phyloP scores from a whole-genome alignment of 2,329 filamentous ascomycete species.

The Colletotrichum magnum region DNA sequence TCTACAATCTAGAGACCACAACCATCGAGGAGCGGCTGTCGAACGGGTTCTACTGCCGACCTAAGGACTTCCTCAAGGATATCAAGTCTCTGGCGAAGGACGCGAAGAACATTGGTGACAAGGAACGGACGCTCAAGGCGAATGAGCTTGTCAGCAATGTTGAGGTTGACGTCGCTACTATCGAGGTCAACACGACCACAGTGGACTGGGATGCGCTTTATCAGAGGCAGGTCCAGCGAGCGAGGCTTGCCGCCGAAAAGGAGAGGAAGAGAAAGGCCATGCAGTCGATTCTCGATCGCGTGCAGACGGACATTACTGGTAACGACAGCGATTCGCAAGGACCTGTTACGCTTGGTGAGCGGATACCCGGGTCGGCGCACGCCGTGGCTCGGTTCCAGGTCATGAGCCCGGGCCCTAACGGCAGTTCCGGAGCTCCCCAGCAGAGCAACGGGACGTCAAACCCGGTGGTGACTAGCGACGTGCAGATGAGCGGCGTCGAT shows the following conservation, averaged over 20 bases:
- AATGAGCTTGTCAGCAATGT: slow-evolving; percentile 95
- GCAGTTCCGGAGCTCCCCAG: slow-evolving; percentile 57
- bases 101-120: slow-evolving; percentile 85
- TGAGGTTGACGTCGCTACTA: slow-evolving; percentile 88
- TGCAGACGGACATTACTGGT: slow-evolving; percentile 65
- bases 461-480: slow-evolving; percentile 65
- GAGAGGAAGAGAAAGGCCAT: slow-evolving; percentile 73
- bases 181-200: slow-evolving; percentile 77
- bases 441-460: slow-evolving; percentile 71
- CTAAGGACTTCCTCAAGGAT: slow-evolving; percentile 90
- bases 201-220: slow-evolving; percentile 89
- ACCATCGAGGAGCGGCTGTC: slow-evolving; percentile 97
- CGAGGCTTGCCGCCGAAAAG: slow-evolving; percentile 71
- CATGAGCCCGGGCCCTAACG: slow-evolving; percentile 72
- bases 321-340: slow-evolving; percentile 70
- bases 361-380: slow-evolving; percentile 69
- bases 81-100: slow-evolving; percentile 89
- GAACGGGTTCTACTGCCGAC: slow-evolving; percentile 95
- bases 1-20: slow-evolving; percentile 93
- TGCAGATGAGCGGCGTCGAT: slow-evolving; percentile 73
- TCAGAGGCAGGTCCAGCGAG: slow-evolving; percentile 77
- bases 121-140: slow-evolving; percentile 85
- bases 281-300: slow-evolving; percentile 66
- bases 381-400: slow-evolving; percentile 67
- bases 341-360: slow-evolving; percentile 74